Base-by-base conservation (phyloP, 352 stramenopile genomes). In the Phytophthora agathidicida region DNA sequence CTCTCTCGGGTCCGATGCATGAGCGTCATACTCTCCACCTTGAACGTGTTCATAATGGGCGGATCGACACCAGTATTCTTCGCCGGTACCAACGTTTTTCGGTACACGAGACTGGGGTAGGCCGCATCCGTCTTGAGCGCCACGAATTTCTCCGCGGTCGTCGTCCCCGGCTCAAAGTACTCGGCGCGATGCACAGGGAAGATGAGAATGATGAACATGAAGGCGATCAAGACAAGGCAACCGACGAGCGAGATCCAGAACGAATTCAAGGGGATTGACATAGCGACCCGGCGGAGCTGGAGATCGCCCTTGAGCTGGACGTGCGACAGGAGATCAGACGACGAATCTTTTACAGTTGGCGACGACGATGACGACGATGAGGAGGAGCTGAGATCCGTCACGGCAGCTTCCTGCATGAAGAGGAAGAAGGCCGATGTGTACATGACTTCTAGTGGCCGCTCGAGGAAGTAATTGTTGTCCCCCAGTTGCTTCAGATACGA, bases 351-450 rank as follows among this genome's bases (percentile, higher is more conserved):
- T 7, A n/a, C n/a, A n/a, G n/a, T n/a, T n/a, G n/a, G n/a, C n/a
- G 32, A 30, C 7, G 49, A 56, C 0, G 53, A 61, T 3, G 43
- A 59, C 1, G 45, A 60, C 1, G 45, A 58, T 9, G 55, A 60
- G 0, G 39, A 60, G 4, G 57, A 61, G 30, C 39, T 60, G 24
- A 74, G 42, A 23, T 74, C 55, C 22, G 63, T 73, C 22, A 81
- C 71, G 0, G 51, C 68, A n/a, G 57, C 71, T 13, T 73, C 47
- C 26, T 70, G 42, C 48, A 81, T 69, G 16, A 84, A 59, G 42
- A 64, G 79, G 52, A 71, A 84, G 52, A 84, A 73, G 22, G 56
- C 39, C 5, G 74, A 76, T 19, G 65, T 71, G 60, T 80, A 79
- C 71, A 84, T 73, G 20, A 68, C 37, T n/a, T 80, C 71, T 22